These are phyloP conservation scores for Bacidia rubella DNA, from an alignment of 495 filamentous ascomycete species.

Conservation along the genomic window DNA sequence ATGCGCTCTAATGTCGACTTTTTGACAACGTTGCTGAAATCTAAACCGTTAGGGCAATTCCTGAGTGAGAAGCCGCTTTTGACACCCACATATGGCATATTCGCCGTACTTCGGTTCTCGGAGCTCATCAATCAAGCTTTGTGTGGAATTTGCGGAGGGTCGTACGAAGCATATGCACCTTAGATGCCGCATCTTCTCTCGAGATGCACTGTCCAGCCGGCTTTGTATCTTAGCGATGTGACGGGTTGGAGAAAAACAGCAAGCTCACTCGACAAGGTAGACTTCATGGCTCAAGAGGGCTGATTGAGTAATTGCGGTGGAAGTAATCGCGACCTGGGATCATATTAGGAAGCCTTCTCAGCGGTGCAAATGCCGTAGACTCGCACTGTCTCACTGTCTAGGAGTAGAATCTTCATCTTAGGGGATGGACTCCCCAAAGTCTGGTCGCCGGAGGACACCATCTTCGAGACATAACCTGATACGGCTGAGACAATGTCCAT, in stretches of 20 bases:
- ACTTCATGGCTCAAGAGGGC: slow-evolving; percentile 93
- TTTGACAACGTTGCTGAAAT: slow-evolving; percentile 92
- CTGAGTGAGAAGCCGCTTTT: background rate
- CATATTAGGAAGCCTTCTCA: slow-evolving; percentile 6
- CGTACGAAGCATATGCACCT: slow-evolving; percentile 87
- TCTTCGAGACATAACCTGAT: slow-evolving; percentile 92
- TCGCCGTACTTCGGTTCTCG: slow-evolving; percentile 95
- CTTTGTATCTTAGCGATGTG: slow-evolving; percentile 22
- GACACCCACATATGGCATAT: slow-evolving; percentile 63
- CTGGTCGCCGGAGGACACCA: slow-evolving; percentile 77
- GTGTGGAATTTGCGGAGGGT: slow-evolving; percentile 80
- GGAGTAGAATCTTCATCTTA: slow-evolving; percentile 97
- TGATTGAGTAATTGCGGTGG: slow-evolving; percentile 90
- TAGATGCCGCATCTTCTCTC: slow-evolving; percentile 97
- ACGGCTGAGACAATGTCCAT: slow-evolving; percentile 94
- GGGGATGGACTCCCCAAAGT: slow-evolving; percentile 54
- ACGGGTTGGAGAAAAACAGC: background rate
- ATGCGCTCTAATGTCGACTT: slow-evolving; percentile 92
- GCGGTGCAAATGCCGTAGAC: slow-evolving; percentile 13
- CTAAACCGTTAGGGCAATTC: slow-evolving; percentile 19
- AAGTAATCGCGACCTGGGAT: slow-evolving; percentile 66
- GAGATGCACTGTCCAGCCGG: slow-evolving; percentile 75
- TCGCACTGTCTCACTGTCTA: slow-evolving; percentile 85
- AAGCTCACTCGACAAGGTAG: slow-evolving; percentile 71
- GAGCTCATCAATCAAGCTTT: slow-evolving; percentile 87